These are phyloP conservation scores for Phylloporus sp. DNA, from an alignment of 768 basidiomycete species.

Conservation along the genomic window DNA sequence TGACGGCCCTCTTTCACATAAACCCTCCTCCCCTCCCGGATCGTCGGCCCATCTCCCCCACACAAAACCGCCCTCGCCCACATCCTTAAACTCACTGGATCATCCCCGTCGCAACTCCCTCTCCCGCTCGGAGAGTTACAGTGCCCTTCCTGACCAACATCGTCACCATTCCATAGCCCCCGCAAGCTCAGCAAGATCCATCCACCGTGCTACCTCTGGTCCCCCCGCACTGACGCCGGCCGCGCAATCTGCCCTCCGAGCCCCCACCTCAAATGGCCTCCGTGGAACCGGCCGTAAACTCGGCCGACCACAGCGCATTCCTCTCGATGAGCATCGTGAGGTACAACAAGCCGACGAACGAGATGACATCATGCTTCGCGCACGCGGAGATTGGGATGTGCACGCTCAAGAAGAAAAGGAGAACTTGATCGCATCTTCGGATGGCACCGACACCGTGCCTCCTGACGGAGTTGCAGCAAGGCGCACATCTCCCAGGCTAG, in stretches of 20 bases:
- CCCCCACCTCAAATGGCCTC: conserved; percentile 29
- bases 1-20: conserved; percentile 22
- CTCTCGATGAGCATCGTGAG: conserved; percentile 34
- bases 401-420: conserved; percentile 38
- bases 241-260: conserved; percentile 26
- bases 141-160: conserved; percentile 28
- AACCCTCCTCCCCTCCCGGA: conserved; percentile 22
- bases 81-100: conserved; percentile 35
- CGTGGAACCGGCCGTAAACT: conserved; percentile 33
- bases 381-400: conserved; percentile 29
- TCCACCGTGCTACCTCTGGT: conserved; percentile 64
- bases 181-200: conserved; percentile 40
- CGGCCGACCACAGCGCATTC: conserved; percentile 34
- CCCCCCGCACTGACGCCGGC: conserved; percentile 38
- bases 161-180: conserved; percentile 25
- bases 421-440: conserved; percentile 29
- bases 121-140: conserved; percentile 61
- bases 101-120: conserved; percentile 46
- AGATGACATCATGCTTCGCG: conserved; percentile 29
- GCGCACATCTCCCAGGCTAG: conserved; percentile 26
- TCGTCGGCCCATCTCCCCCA: conserved; percentile 15
- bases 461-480: conserved; percentile 21
- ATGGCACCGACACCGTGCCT: conserved; percentile 20
- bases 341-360: conserved; percentile 28
- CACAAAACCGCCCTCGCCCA: conserved; percentile 31